A percentile compares a stretch with the other conserved stretches of the same genome.
phyloP scores from a whole-genome alignment of 129 eudicot genomes.

The Artemisia argyi region DNA sequence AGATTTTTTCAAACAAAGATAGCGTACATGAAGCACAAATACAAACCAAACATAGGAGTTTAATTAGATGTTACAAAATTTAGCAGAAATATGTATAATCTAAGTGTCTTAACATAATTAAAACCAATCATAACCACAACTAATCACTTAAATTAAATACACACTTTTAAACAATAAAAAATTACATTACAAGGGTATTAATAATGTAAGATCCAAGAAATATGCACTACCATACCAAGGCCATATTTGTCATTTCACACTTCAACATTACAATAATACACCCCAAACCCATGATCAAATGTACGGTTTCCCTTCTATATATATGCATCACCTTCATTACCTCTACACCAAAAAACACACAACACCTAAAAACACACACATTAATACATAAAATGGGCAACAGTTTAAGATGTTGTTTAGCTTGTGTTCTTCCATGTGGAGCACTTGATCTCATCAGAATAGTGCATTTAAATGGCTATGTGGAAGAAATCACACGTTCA shows the following conservation, averaged over 20 bases:
- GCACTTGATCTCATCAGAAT: slow-evolving; percentile 84
- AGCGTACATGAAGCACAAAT: no score
- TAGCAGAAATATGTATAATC: slow-evolving; percentile 35
- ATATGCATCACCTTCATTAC: slow-evolving; percentile 8
- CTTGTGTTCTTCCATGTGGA: slow-evolving; percentile 93
- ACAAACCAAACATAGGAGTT: no score
- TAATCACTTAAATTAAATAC: slow-evolving; percentile 23
- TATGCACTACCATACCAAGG: slow-evolving; percentile 18
- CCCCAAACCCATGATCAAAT: slow-evolving; percentile 26
- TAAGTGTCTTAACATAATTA: slow-evolving; percentile 23
- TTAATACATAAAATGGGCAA: slow-evolving; percentile 48
- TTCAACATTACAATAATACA: slow-evolving; percentile 6
- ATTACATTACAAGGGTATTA: slow-evolving; percentile 20
- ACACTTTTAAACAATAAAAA: slow-evolving; percentile 7
- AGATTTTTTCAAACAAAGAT: no score
- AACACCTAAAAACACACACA: no score
- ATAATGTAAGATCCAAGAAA: slow-evolving; percentile 38
- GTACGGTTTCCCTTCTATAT: slow-evolving; percentile 41
- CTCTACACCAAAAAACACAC: no score
- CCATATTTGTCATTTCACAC: slow-evolving; percentile 16
- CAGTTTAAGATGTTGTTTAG: slow-evolving; percentile 83
- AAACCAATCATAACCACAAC: slow-evolving; percentile 35
- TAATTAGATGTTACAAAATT: slow-evolving; percentile 8
- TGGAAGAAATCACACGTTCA: slow-evolving; percentile 71
- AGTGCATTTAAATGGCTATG: slow-evolving; percentile 76